A percentile compares a stretch with the other conserved stretches of the same genome.
Evolutionary conservation across 2,329 filamentous ascomycete species (phyloP).

Genomic region (Colletotrichum endophyticum): DNA sequence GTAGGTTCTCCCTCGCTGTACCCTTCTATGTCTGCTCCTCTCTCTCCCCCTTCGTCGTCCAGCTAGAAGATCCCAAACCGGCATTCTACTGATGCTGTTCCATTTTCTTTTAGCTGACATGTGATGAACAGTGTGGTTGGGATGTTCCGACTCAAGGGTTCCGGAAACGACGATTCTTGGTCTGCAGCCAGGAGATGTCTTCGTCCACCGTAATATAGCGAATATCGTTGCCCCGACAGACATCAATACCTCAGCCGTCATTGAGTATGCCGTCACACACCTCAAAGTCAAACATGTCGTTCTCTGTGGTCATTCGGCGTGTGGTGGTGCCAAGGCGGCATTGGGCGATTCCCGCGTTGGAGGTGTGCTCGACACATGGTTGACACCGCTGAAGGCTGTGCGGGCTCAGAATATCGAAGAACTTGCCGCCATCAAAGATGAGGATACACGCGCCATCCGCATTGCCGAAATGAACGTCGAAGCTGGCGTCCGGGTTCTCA

Average conservation of each 20-base stretch:
- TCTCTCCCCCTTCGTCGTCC: not conserved
- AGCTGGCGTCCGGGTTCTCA: constrained; percentile 68
- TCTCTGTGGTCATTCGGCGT: constrained; percentile 72
- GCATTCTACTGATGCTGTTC: not conserved
- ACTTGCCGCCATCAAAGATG: constrained; percentile 58
- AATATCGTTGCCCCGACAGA: constrained; percentile 80
- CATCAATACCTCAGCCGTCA: constrained; percentile 75
- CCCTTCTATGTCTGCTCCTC: not conserved
- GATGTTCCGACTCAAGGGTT: constrained; percentile 84
- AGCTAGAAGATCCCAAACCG: not conserved
- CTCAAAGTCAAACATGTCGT: constrained; percentile 75
- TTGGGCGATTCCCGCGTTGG: constrained; percentile 52
- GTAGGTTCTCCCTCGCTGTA: constrained; percentile 33
- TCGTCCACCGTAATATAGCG: constrained; percentile 90
- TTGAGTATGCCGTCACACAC: constrained; percentile 78
- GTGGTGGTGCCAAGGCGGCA: constrained; percentile 70
- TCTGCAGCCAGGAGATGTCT: constrained; percentile 82
- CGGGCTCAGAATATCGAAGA: constrained; percentile 55
- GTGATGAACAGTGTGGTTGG: constrained; percentile 72
- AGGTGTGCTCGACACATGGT: constrained; percentile 61
- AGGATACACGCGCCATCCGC: constrained; percentile 58
- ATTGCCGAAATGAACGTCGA: constrained; percentile 81
- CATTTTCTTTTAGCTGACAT: not conserved
- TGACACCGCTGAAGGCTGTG: constrained; percentile 54
- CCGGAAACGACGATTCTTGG: constrained; percentile 84